These are phyloP conservation scores for Microbotryomycetes sp. DNA, from an alignment of 1,284 basidiomycete genomes.

Conservation along the genomic window DNA sequence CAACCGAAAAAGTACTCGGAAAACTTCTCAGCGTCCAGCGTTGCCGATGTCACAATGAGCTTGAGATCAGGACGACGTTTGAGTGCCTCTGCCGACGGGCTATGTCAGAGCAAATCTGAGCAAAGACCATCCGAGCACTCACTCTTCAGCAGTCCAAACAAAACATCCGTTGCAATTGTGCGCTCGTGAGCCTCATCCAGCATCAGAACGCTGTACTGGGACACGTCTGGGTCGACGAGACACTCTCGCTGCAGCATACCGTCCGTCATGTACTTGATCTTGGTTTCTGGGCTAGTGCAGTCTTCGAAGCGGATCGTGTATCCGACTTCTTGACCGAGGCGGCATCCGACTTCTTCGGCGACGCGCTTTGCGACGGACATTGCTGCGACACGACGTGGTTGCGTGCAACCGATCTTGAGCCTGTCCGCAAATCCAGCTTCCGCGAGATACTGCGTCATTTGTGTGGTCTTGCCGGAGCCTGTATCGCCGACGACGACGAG, in stretches of 20 bases:
- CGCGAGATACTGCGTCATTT: conserved; percentile 89
- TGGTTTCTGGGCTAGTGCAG: conserved; percentile 92
- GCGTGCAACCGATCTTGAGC: conserved; percentile 91
- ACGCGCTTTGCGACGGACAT: conserved; percentile 99
- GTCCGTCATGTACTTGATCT: conserved; percentile 99
- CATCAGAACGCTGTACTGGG: conserved; percentile 91
- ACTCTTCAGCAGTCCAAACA: conserved; percentile 96
- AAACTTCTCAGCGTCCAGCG: conserved; percentile 98
- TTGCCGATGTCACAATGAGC: conserved; percentile 96
- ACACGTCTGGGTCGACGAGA: conserved; percentile 87
- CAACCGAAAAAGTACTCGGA: conserved; percentile 97
- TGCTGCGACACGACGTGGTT: conserved; percentile 95
- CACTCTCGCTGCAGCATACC: conserved; percentile 98
- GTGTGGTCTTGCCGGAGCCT: conserved; percentile 86
- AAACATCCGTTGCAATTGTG: conserved; percentile 93
- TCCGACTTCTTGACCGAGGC: conserved; percentile 92
- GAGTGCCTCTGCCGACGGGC: conserved; percentile 63
- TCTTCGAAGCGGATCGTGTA: conserved; percentile 99
- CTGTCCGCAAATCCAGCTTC: conserved; percentile 79
- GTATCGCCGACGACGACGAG: conserved; percentile 90
- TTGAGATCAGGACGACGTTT: conserved; percentile 91
- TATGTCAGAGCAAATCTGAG: neutral
- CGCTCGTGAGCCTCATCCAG: conserved; percentile 98
- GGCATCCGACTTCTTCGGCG: conserved; percentile 92
- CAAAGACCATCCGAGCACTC: conserved; percentile 40